Conservation (phyloP, 2,329 filamentous ascomycete species). For the Colletotrichum incanum region DNA sequence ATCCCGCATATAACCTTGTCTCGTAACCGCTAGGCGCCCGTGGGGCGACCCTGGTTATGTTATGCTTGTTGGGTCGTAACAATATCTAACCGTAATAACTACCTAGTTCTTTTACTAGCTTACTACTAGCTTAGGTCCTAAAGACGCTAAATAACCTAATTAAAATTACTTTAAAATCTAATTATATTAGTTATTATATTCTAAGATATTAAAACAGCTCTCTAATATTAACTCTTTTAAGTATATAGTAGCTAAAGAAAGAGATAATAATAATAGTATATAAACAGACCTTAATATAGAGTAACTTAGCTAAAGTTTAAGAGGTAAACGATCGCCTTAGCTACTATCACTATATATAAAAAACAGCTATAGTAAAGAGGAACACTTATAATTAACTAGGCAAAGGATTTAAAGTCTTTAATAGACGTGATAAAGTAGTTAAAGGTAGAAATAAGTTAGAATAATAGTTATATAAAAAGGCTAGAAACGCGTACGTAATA, state of each 20-base stretch:
- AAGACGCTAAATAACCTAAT: not conserved
- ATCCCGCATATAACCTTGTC: too few relatives aligned
- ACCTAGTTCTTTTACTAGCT: too few relatives aligned
- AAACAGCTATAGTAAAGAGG: not conserved
- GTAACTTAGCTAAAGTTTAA: not conserved
- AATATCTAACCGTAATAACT: too few relatives aligned
- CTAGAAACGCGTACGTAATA: too few relatives aligned
- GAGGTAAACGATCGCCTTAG: not conserved
- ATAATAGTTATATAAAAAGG: too few relatives aligned
- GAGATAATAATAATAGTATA: not conserved
- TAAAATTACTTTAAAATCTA: not conserved
- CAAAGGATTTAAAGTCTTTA: not conserved
- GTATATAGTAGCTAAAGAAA: not conserved
- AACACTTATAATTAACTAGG: not conserved
- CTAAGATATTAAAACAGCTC: not conserved
- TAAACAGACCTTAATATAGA: not conserved
- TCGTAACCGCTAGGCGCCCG: too few relatives aligned
- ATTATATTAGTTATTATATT: not conserved
- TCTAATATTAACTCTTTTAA: not conserved
- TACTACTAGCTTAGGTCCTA: constrained; percentile 1
- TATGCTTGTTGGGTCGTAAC: too few relatives aligned
- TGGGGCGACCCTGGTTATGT: too few relatives aligned
- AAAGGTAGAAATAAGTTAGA: too few relatives aligned
- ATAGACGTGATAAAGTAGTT: not conserved
- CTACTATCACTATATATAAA: not conserved